These are phyloP conservation scores for Fragaria ananassa DNA, from an alignment of 306 rosid species.

Conservation along the genomic window DNA sequence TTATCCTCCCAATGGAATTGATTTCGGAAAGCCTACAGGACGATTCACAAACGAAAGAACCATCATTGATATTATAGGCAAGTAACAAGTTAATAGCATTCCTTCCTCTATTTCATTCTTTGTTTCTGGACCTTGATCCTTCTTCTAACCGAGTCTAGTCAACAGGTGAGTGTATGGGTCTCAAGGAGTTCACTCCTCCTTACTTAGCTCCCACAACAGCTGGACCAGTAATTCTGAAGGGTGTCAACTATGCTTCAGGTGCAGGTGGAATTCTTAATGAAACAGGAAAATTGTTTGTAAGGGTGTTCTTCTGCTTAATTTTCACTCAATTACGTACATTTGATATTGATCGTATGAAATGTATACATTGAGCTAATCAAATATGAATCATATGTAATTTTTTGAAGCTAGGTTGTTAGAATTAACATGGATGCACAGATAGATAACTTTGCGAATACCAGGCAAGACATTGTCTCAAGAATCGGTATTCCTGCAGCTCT, in stretches of 20 bases:
- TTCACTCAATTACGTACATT: background rate
- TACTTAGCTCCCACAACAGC: slow-evolving; percentile 59
- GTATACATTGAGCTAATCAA: background rate
- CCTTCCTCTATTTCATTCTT: background rate
- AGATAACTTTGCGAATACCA: slow-evolving; percentile 58
- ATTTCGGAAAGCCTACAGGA: slow-evolving; percentile 69
- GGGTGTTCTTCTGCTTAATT: slow-evolving; percentile 23
- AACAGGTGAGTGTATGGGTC: slow-evolving; percentile 55
- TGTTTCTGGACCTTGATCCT: background rate
- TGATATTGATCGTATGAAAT: background rate
- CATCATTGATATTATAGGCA: slow-evolving; percentile 51
- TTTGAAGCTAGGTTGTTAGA: slow-evolving; percentile 45
- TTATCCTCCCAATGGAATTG: slow-evolving; percentile 57
- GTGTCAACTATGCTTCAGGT: slow-evolving; percentile 78
- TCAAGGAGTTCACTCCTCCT: slow-evolving; percentile 46
- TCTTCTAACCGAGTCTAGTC: background rate
- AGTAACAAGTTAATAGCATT: slow-evolving; percentile 20
- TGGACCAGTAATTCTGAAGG: slow-evolving; percentile 49
- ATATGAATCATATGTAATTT: background rate
- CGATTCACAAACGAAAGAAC: slow-evolving; percentile 77
- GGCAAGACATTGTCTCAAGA: slow-evolving; percentile 52
- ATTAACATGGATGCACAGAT: slow-evolving; percentile 60
- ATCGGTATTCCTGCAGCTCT: slow-evolving; percentile 41
- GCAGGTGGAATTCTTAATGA: slow-evolving; percentile 65
- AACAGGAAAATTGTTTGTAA: slow-evolving; percentile 58